Base-by-base conservation (phyloP, 306 rosid species). In the Fragaria vesca region DNA sequence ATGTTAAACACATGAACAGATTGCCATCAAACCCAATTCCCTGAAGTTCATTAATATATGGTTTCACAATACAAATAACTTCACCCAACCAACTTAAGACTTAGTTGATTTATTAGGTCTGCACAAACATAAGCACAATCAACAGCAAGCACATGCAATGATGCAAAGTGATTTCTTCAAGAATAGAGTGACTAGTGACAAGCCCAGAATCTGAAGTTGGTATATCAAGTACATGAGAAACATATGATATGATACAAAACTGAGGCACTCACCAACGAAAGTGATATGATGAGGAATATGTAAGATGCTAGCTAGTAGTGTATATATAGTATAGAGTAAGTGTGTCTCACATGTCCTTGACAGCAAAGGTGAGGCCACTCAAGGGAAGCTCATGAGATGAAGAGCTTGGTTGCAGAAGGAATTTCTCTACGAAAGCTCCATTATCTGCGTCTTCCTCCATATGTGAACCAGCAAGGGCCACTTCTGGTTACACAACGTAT, bases 361-460 rank as follows among this genome's bases (percentile, higher is more conserved):
- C 86, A 12, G 97, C 99, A 77, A 95, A 95, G 28, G 91, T 91
- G 85, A 93, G 99, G 82, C 88, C 71, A 72, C 79, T 83, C 69
- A 93, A 73, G 36, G 97, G 96, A 85, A 89, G 91, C 40, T 51
- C 65, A 9, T 36, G 78, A 13, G 86, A 58, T 4, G 96, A 77
- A 82, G 86, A 75, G 77, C 38, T 78, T 60, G 90, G 93, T 32
- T 48, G 89, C 10, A 95, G 78, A 80, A 71, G 65, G 86, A 95
- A 86, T 88, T 86, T 94, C 82, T 87, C 92, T 80, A 54, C 69
- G 87, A 92, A 94, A 76, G 97, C 97, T 82, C 97, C 97, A 73
- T 83, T 47, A 66, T 83, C 82, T 1, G 92, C 76, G 52, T 60
- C 54, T 52, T 62, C 74, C 45, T 81, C 95, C 98, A 89, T 93